These are phyloP conservation scores for Kwoniella dendrophila DNA, from an alignment of 768 basidiomycete genomes.

Conservation along the genomic window DNA sequence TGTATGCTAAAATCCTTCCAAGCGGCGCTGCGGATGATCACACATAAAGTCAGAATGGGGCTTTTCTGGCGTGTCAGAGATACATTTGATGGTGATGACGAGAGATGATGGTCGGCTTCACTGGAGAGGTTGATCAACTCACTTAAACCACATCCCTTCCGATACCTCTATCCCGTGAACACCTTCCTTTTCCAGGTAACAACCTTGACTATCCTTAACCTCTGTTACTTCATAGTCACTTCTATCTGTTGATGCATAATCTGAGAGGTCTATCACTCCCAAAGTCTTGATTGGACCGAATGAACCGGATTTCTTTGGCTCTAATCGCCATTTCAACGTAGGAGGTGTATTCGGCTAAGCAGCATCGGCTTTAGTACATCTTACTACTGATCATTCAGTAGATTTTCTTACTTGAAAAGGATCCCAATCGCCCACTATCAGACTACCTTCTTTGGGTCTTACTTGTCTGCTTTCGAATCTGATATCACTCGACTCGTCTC, in stretches of 20 bases:
- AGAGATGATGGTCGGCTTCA: neutral
- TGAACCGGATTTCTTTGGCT: slow-evolving; percentile 33
- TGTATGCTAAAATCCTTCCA: slow-evolving; percentile 36
- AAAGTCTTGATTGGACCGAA: slow-evolving; percentile 26
- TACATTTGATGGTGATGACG: neutral
- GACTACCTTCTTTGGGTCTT: slow-evolving; percentile 32
- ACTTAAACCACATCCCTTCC: slow-evolving; percentile 45
- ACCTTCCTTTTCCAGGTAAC: slow-evolving; percentile 22
- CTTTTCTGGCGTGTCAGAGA: too few relatives aligned
- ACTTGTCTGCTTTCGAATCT: slow-evolving; percentile 29
- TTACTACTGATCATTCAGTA: neutral
- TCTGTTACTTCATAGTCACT: slow-evolving; percentile 30
- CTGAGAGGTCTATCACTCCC: slow-evolving; percentile 10
- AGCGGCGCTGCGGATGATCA: slow-evolving; percentile 12
- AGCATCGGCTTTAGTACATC: neutral
- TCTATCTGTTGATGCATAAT: slow-evolving; percentile 23
- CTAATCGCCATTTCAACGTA: slow-evolving; percentile 28
- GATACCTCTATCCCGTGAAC: slow-evolving; percentile 35
- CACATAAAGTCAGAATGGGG: neutral
- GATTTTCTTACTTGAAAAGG: slow-evolving; percentile 31
- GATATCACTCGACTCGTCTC: slow-evolving; percentile 38
- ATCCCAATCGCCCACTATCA: slow-evolving; percentile 44
- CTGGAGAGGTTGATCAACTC: slow-evolving; percentile 15
- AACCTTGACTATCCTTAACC: slow-evolving; percentile 24
- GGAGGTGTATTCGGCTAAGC: slow-evolving; percentile 31